Evolutionary conservation across 352 stramenopile genomes (phyloP).

Genomic region (Aphanomyces cochlioides): DNA sequence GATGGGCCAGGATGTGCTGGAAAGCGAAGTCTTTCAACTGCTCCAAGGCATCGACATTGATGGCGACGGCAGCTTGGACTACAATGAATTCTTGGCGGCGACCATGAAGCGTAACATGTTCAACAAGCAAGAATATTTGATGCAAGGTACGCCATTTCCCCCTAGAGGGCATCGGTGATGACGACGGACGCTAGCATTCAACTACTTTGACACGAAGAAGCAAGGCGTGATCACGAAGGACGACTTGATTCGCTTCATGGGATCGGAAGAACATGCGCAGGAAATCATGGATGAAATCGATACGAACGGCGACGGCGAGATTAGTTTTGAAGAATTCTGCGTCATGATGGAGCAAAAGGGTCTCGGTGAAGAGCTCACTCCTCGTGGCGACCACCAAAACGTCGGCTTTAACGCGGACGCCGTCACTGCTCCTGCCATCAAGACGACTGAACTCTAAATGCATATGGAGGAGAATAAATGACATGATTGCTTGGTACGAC

Average conservation of each 20-base stretch:
- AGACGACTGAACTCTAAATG: slow-evolving; percentile 73
- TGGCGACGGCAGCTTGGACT: slow-evolving; percentile 78
- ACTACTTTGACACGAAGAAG: slow-evolving; percentile 88
- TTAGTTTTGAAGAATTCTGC: slow-evolving; percentile 93
- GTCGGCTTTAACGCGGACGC: slow-evolving; percentile 29
- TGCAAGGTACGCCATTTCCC: slow-evolving; percentile 45
- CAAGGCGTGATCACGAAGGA: slow-evolving; percentile 82
- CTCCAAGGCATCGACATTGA: slow-evolving; percentile 89
- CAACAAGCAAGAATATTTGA: slow-evolving; percentile 83
- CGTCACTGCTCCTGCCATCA: slow-evolving; percentile 39
- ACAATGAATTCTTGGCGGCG: slow-evolving; percentile 87
- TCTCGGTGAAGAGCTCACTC: slow-evolving; percentile 66
- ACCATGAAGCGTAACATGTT: slow-evolving; percentile 88
- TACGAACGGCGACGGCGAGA: slow-evolving; percentile 84
- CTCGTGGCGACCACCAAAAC: slow-evolving; percentile 32
- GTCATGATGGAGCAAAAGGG: slow-evolving; percentile 86
- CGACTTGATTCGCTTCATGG: slow-evolving; percentile 90
- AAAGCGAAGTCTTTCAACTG: slow-evolving; percentile 84
- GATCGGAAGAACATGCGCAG: slow-evolving; percentile 86
- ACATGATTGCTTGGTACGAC: background rate
- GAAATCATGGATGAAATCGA: slow-evolving; percentile 92
- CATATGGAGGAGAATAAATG: background rate
- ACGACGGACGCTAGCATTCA: slow-evolving; percentile 48
- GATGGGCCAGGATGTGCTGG: slow-evolving; percentile 85
- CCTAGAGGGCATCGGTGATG: too few relatives aligned